A percentile compares a stretch with the other conserved stretches of the same genome.
These are phyloP conservation scores for Ehretia macrophylla DNA, from an alignment of 257 asterid species.

Conservation along the genomic window DNA sequence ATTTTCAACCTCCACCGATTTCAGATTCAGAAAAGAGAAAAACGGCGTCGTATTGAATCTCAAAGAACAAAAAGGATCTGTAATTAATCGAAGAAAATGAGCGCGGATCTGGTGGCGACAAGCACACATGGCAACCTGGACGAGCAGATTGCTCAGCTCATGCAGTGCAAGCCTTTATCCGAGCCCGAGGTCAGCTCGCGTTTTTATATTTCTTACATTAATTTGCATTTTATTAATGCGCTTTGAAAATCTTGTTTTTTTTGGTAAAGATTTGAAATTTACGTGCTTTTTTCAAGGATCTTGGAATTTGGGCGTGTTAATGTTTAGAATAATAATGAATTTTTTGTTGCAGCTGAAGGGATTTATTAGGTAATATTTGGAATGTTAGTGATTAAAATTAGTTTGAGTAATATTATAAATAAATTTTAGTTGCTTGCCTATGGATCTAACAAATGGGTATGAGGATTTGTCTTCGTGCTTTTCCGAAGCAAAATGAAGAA, in stretches of 20 bases:
- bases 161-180: conserved; percentile 93
- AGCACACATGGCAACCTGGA: conserved; percentile 81
- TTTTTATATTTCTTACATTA: neutral
- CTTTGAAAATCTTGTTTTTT: neutral
- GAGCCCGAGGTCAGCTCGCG: conserved; percentile 65
- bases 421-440: too few species aligned
- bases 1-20: neutral
- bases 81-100: conserved; percentile 39
- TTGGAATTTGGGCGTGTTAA: neutral
- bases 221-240: neutral
- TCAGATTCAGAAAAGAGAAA: neutral
- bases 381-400: too few species aligned
- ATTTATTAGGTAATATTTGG: too few species aligned
- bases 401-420: too few species aligned
- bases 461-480: too few species aligned
- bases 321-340: too few species aligned
- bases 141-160: conserved; percentile 89
- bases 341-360: too few species aligned
- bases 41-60: neutral
- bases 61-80: neutral
- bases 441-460: too few species aligned
- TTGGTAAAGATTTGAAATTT: neutral
- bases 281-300: neutral
- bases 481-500: neutral
- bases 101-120: conserved; percentile 78